phyloP scores from a whole-genome alignment of 1,284 basidiomycete genomes.

The Peniophora sp. region DNA sequence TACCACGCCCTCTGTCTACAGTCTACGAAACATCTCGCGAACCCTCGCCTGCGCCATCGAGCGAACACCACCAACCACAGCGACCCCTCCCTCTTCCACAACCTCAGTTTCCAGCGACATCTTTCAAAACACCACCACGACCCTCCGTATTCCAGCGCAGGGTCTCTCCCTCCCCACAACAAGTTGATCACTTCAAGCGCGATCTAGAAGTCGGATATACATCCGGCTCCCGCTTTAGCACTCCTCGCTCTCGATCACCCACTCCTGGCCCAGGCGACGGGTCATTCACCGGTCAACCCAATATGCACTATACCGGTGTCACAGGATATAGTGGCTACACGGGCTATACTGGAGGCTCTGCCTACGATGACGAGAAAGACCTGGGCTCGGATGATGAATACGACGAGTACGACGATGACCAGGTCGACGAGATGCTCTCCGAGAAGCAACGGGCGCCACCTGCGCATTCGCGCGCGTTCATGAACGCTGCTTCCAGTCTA shows the following conservation, averaged over 20 bases:
- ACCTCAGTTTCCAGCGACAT: not conserved
- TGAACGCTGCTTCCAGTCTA: not conserved
- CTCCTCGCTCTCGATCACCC: constrained; percentile 61
- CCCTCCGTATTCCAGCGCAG: constrained; percentile 4
- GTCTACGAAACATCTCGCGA: not conserved
- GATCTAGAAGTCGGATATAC: constrained; percentile 58
- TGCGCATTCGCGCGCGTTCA: no score
- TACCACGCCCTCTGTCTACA: not conserved
- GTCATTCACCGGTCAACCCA: constrained; percentile 51
- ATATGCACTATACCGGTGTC: constrained; percentile 41
- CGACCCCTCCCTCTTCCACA: not conserved
- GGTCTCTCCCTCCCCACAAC: constrained; percentile 9
- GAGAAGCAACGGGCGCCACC: not conserved
- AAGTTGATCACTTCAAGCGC: constrained; percentile 28
- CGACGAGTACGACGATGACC: constrained; percentile 8
- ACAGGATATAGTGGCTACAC: constrained; percentile 14
- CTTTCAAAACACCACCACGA: not conserved
- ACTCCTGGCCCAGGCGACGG: constrained; percentile 66
- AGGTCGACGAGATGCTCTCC: constrained; percentile 12
- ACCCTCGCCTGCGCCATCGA: not conserved
- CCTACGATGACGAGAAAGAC: constrained; percentile 4
- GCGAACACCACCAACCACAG: not conserved
- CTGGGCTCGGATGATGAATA: constrained; percentile 1
- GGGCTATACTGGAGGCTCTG: constrained; percentile 2
- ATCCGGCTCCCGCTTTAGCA: constrained; percentile 43